phyloP scores from a whole-genome alignment of 257 asterid genomes.

The Plantago elongata region DNA sequence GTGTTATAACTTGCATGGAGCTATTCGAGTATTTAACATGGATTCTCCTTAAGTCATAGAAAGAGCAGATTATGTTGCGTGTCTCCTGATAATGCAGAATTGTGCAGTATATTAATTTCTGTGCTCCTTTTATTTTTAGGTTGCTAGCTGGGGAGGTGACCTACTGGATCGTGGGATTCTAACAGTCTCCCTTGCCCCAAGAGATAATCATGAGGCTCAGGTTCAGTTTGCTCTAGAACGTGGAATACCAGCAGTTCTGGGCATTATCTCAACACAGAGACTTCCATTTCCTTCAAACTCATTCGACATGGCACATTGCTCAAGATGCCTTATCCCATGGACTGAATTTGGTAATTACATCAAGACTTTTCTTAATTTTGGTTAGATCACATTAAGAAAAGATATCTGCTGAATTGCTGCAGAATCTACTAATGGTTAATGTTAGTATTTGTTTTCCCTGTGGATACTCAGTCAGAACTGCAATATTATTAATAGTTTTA shows the following conservation, averaged over 20 bases:
- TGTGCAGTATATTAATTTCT: constrained; percentile 2
- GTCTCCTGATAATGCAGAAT: background rate
- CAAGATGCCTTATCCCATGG: constrained; percentile 99
- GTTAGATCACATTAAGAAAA: too few species aligned
- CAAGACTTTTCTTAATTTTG: background rate
- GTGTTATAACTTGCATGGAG: too few species aligned
- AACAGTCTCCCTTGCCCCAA: constrained; percentile 91
- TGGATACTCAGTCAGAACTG: too few species aligned
- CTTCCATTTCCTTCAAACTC: constrained; percentile 97
- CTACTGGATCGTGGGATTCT: constrained; percentile 80
- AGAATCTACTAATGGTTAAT: background rate
- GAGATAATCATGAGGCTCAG: constrained; percentile 98
- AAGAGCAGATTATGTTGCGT: too few species aligned
- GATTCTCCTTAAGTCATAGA: too few species aligned
- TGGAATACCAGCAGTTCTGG: constrained; percentile 93
- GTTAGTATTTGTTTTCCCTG: too few species aligned
- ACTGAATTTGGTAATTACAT: constrained; percentile 76
- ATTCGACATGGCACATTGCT: constrained; percentile 99
- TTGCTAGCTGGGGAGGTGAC: constrained; percentile 99
- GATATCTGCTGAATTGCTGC: too few species aligned
- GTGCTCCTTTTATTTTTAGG: constrained; percentile 32
- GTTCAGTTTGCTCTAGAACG: constrained; percentile 98
- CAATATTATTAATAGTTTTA: too few species aligned
- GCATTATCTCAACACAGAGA: constrained; percentile 93
- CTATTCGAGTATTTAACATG: too few species aligned